These are phyloP conservation scores for Yarrowia bubula DNA, from an alignment of 805 yeast genomes.

Conservation along the genomic window DNA sequence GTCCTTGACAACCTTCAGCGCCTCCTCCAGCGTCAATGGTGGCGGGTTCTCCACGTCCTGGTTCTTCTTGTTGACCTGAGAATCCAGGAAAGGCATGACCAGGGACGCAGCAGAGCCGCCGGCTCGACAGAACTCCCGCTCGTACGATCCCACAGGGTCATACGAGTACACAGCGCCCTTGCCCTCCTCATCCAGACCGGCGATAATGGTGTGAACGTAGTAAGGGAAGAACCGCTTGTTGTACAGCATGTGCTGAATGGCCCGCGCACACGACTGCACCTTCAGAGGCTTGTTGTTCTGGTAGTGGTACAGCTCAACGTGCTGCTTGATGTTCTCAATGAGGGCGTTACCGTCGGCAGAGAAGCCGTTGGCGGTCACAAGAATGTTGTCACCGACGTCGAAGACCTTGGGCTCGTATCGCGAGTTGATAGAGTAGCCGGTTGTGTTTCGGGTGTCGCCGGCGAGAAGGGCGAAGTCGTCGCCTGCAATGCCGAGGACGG, in stretches of 20 bases:
- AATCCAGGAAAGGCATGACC: slow-evolving; percentile 96
- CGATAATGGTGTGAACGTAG: slow-evolving; percentile 91
- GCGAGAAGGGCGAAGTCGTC: slow-evolving; percentile 95
- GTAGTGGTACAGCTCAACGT: slow-evolving; percentile 82
- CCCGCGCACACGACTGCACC: slow-evolving; percentile 78
- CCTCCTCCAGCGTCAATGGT: slow-evolving; percentile 82
- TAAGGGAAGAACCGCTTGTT: slow-evolving; percentile 96
- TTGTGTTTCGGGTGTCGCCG: slow-evolving; percentile 96
- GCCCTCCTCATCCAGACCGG: slow-evolving; percentile 89
- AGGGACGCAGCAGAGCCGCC: slow-evolving; percentile 96
- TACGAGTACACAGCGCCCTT: slow-evolving; percentile 93
- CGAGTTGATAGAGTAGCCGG: slow-evolving; percentile 90
- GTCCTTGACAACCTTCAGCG: slow-evolving; percentile 81
- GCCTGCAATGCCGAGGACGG: slow-evolving; percentile 96
- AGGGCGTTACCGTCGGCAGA: slow-evolving; percentile 92
- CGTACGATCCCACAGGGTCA: slow-evolving; percentile 97
- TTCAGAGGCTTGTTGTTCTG: slow-evolving; percentile 72
- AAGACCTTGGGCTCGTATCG: slow-evolving; percentile 89
- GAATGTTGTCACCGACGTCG: slow-evolving; percentile 81
- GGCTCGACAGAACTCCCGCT: slow-evolving; percentile 95
- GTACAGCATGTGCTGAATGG: slow-evolving; percentile 83
- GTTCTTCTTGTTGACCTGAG: slow-evolving; percentile 94
- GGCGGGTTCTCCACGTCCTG: slow-evolving; percentile 56
- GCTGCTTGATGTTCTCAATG: slow-evolving; percentile 59
- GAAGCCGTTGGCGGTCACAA: slow-evolving; percentile 92